These are phyloP conservation scores for Acer yangbiense DNA, from an alignment of 345 rosid species.

Conservation along the genomic window DNA sequence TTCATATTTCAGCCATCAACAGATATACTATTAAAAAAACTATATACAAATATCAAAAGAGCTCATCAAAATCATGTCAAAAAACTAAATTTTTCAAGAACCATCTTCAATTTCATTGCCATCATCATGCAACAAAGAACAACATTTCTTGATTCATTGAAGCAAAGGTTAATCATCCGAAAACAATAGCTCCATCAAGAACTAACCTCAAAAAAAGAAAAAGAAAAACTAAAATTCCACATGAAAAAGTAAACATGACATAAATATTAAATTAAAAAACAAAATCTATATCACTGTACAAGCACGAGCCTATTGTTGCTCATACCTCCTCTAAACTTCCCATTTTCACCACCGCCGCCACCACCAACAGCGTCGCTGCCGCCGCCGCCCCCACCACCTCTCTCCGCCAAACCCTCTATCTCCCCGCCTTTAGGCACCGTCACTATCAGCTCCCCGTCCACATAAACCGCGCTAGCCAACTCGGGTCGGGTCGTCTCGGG, in stretches of 20 bases:
- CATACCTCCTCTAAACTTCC: constrained; percentile 73
- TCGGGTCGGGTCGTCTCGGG: constrained; percentile 90
- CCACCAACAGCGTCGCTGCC: constrained; percentile 18
- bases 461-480: constrained; percentile 78
- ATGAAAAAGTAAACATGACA: constrained; percentile 10
- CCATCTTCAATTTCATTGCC: background rate
- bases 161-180: constrained; percentile 18
- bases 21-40: background rate
- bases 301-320: constrained; percentile 80
- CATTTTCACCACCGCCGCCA: constrained; percentile 32
- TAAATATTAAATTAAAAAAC: constrained; percentile 7
- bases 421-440: constrained; percentile 79
- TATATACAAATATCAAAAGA: background rate
- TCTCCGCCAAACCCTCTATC: constrained; percentile 40
- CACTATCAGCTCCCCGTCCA: constrained; percentile 77
- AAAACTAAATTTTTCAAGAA: background rate
- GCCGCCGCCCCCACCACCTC: constrained; percentile 28
- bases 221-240: constrained; percentile 24
- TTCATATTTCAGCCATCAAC: background rate
- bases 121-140: constrained; percentile 14
- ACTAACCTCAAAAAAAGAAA: background rate
- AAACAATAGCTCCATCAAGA: constrained; percentile 17
- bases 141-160: constrained; percentile 30
- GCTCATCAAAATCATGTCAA: background rate
- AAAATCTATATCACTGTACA: constrained; percentile 61